Evolutionary conservation across 1,284 basidiomycete species (phyloP).

Genomic region (Thelephora terrestris): DNA sequence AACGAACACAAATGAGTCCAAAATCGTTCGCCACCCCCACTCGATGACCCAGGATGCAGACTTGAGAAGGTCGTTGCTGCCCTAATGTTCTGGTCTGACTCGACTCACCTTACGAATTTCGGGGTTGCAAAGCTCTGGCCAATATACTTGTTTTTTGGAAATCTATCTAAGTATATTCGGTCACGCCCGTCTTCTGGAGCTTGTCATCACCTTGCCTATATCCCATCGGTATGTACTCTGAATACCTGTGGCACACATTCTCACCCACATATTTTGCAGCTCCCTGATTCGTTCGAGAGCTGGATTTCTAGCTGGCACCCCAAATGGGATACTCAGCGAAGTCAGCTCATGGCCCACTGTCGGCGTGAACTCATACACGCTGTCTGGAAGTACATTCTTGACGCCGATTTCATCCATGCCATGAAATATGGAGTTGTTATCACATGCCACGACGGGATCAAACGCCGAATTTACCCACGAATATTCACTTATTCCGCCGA

Average conservation of each 20-base stretch:
- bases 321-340: background rate
- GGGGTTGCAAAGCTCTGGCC: conserved; percentile 27
- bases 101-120: conserved; percentile 27
- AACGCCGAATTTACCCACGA: conserved; percentile 14
- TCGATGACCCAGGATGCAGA: conserved; percentile 1
- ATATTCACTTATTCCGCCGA: conserved; percentile 21
- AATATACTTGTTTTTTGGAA: conserved; percentile 26
- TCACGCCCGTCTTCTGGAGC: conserved; percentile 13
- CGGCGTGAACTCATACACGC: conserved; percentile 16
- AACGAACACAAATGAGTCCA: conserved; percentile 4
- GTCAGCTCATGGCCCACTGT: conserved; percentile 13
- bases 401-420: conserved; percentile 14
- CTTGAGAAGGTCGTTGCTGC: conserved; percentile 18
- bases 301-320: background rate
- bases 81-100: conserved; percentile 28
- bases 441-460: conserved; percentile 14
- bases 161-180: conserved; percentile 26
- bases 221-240: conserved; percentile 20
- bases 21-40: conserved; percentile 10
- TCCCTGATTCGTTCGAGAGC: conserved; percentile 21
- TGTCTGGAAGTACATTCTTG: conserved; percentile 14
- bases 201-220: conserved; percentile 25
- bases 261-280: conserved; percentile 5
- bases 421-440: conserved; percentile 18
- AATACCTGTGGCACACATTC: background rate